Base-by-base conservation (phyloP, 805 yeast genomes). In the Nakazawaea laoshanensis region DNA sequence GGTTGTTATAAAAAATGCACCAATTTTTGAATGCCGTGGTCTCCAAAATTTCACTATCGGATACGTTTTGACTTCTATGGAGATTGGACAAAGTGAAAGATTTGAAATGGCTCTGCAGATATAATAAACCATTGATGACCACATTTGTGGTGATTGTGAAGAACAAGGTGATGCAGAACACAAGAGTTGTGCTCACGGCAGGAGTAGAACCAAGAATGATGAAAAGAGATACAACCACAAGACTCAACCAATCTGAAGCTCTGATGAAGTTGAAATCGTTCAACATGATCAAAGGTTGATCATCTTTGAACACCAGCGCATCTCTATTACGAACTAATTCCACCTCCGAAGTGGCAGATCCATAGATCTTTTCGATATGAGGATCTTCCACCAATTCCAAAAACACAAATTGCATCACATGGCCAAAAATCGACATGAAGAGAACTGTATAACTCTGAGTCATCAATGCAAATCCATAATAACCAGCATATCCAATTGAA, bases 401-500 rank as follows among this genome's bases (percentile, higher is more conserved):
- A 47, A 84, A 84, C 17, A 74, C 63, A 67, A 84, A 83, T 52
- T 84, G 95, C 35, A 72, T 61, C 33, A 79, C 67, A 53, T 84
- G 95, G 8, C 92, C 95, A 38, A 74, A 54, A 11, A 83, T 57
- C 1, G 94, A 82, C 19, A 80, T 77, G 11, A 70, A 55, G 41
- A 84, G 63, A 5, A 84, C 77, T 7, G 78, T 67, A 46, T 82
- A 81, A 16, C 85, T 77, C 42, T 82, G 77, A 4, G 88, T 66
- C 45, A 84, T 77, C 42, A 84, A 60, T 1, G 89, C 86, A 47
- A 82, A 71, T 0, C 94, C 95, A 48, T 84, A 84, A 57, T 81
- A 84, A 1, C 94, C 95, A 35, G 84, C 72, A 49, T 84, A 84
- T 6, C 95, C 95, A 36, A 85, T 79, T 1, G 94, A 81, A 53